A percentile compares a stretch with the other conserved stretches of the same genome.
Evolutionary conservation across 2,329 filamentous ascomycete genomes (phyloP).

Genomic region (Cercospora sp.): DNA sequence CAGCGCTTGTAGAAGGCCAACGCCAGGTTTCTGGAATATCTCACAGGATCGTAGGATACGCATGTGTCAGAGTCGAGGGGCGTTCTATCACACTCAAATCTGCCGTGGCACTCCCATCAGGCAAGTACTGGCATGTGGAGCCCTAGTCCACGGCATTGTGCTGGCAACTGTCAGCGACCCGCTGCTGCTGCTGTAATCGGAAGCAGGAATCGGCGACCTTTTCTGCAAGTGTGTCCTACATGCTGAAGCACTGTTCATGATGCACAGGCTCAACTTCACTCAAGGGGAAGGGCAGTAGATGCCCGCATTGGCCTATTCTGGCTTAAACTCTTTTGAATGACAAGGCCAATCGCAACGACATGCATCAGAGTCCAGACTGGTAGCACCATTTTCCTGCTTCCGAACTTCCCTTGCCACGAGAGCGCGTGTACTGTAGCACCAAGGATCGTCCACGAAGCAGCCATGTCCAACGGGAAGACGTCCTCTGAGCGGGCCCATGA

Average conservation of each 20-base stretch:
- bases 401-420: conserved; percentile 2
- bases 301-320: background rate
- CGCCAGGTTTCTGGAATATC: conserved; percentile 1
- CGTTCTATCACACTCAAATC: conserved; percentile 7
- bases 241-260: background rate
- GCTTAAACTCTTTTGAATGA: background rate
- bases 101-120: background rate
- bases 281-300: background rate
- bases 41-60: background rate
- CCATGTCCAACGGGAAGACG: conserved; percentile 9
- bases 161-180: background rate
- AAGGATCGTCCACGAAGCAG: conserved; percentile 9
- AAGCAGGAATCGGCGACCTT: conserved; percentile 2
- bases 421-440: conserved; percentile 7
- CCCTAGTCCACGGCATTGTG: background rate
- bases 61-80: background rate
- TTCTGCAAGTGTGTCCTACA: background rate
- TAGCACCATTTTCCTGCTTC: background rate
- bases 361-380: background rate
- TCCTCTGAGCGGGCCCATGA: background rate
- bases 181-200: background rate
- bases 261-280: background rate
- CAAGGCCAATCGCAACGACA: background rate
- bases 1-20: background rate
- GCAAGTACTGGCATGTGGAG: background rate